Evolutionary conservation across 495 filamentous ascomycete species (phyloP).

Genomic region (Cetradonia linearis): DNA sequence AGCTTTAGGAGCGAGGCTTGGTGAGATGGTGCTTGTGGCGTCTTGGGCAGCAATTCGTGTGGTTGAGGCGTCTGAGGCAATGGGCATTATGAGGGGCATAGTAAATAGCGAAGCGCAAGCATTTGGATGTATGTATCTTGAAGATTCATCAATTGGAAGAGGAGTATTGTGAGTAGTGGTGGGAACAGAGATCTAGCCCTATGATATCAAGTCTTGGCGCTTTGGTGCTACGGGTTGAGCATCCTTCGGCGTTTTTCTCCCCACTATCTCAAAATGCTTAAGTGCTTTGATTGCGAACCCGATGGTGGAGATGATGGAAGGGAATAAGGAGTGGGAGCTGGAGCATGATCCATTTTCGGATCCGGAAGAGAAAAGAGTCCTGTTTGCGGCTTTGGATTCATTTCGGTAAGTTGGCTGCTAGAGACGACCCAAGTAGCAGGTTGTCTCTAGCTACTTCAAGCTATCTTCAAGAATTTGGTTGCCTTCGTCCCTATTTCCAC

Average conservation of each 20-base stretch:
- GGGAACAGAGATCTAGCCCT: too few species aligned
- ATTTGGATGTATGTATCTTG: not conserved
- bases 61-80: not conserved
- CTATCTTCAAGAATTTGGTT: too few species aligned
- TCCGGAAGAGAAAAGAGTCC: conserved; percentile 61
- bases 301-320: not conserved
- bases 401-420: conserved; percentile 57
- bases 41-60: not conserved
- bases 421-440: not conserved
- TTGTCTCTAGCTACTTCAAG: too few species aligned
- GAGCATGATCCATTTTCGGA: conserved; percentile 48
- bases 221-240: not conserved
- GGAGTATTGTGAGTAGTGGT: not conserved
- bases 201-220: too few species aligned
- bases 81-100: conserved; percentile 25
- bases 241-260: not conserved
- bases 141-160: too few species aligned
- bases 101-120: not conserved
- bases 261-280: not conserved
- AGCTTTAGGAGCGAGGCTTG: conserved; percentile 56
- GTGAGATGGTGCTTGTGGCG: not conserved
- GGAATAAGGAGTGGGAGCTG: conserved; percentile 2
- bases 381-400: conserved; percentile 71
- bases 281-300: not conserved
- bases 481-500: too few species aligned